A percentile compares a stretch with the other conserved stretches of the same genome.
Evolutionary conservation across 345 rosid genomes (phyloP).

Genomic region (Lumnitzera racemosa): DNA sequence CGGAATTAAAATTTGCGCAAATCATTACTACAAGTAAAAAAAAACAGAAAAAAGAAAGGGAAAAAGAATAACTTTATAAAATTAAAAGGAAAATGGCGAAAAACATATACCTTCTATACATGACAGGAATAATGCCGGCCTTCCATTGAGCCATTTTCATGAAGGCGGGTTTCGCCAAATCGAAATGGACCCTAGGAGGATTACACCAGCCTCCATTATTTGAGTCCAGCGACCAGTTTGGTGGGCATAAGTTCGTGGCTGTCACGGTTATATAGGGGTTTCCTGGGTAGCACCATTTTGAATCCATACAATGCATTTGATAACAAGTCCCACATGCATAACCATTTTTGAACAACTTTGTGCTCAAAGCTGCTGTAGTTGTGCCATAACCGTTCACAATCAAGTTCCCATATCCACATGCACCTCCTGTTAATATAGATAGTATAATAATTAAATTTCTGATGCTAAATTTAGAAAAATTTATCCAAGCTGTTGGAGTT

Average conservation of each 20-base stretch:
- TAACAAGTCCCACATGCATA: conserved; percentile 72
- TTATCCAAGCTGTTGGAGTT: too few species aligned
- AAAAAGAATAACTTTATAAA: neutral
- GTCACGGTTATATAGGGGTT: conserved; percentile 47
- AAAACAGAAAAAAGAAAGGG: too few species aligned
- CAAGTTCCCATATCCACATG: conserved; percentile 81
- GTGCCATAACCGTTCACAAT: conserved; percentile 58
- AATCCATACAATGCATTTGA: conserved; percentile 53
- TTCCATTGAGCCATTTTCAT: conserved; percentile 80
- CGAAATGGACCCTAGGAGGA: conserved; percentile 77
- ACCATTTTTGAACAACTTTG: conserved; percentile 64
- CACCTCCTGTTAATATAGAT: conserved; percentile 44
- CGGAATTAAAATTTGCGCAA: too few species aligned
- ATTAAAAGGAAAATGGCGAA: too few species aligned
- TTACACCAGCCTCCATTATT: conserved; percentile 89
- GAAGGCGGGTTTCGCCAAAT: conserved; percentile 85
- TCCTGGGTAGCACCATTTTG: conserved; percentile 37
- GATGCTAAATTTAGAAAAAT: too few species aligned
- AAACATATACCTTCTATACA: conserved; percentile 46
- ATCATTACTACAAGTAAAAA: too few species aligned
- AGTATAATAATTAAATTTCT: neutral
- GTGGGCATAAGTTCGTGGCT: conserved; percentile 83
- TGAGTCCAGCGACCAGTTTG: conserved; percentile 56
- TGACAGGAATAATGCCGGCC: conserved; percentile 74
- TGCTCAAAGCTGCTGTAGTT: conserved; percentile 62